A percentile compares a stretch with the other conserved stretches of the same genome.
These are phyloP conservation scores for Mortierella sp. DNA, from an alignment of 371 early-diverging fungal species.

Conservation along the genomic window DNA sequence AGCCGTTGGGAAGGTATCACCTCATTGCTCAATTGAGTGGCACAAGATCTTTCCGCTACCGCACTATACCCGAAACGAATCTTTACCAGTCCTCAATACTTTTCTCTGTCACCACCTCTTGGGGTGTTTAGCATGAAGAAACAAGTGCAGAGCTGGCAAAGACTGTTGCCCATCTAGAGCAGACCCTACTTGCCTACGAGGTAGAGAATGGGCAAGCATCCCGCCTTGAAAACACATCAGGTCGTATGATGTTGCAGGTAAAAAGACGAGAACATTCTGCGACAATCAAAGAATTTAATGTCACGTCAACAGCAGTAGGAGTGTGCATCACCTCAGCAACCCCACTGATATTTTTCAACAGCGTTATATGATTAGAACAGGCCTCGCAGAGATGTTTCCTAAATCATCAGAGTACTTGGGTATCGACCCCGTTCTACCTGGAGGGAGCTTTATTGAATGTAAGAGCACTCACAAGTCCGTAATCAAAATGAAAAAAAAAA, in stretches of 20 bases:
- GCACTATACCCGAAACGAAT: not conserved
- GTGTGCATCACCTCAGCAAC: not conserved
- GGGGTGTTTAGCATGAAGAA: conserved; percentile 33
- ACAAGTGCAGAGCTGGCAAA: conserved; percentile 28
- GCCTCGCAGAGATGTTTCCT: conserved; percentile 52
- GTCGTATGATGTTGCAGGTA: conserved; percentile 48
- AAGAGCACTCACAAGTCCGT: not conserved
- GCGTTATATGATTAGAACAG: conserved; percentile 52
- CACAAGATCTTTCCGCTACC: not conserved
- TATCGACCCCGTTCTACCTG: conserved; percentile 34
- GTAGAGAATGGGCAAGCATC: conserved; percentile 30
- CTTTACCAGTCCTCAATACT: not conserved
- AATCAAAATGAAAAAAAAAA: not conserved
- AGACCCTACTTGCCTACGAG: conserved; percentile 37
- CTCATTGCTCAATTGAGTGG: not conserved
- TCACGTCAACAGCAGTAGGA: not conserved
- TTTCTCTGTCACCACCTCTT: not conserved
- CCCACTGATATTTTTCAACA: conserved; percentile 6
- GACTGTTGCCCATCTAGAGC: conserved; percentile 46
- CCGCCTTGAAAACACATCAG: conserved; percentile 29
- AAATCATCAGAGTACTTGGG: conserved; percentile 49
- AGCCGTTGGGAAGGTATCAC: conserved; percentile 43
- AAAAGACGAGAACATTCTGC: conserved; percentile 7
- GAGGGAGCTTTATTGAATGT: conserved; percentile 48
- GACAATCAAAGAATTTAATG: not conserved